A percentile compares a stretch with the other conserved stretches of the same genome.
Conservation (phyloP, 2,329 filamentous ascomycete species). For the Arthrinium puccinioides region DNA sequence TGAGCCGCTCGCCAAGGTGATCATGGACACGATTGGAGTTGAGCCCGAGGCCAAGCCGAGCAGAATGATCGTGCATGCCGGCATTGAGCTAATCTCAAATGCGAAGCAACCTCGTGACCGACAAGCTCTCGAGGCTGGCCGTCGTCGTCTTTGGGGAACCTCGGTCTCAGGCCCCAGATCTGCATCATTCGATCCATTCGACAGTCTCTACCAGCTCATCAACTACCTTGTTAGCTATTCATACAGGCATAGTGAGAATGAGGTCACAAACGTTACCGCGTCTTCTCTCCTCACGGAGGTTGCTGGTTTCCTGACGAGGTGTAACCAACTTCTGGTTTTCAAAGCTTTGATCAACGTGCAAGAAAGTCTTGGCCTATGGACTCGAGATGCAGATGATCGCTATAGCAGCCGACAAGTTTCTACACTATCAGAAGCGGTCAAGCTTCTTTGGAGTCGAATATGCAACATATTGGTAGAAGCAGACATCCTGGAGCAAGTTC, state of each 20-base stretch:
- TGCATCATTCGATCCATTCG: constrained; percentile 52
- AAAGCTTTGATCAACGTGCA: constrained; percentile 55
- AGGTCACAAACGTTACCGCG: constrained; percentile 28
- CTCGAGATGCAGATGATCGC: constrained; percentile 47
- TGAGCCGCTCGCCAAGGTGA: constrained; percentile 59
- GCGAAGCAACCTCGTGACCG: constrained; percentile 52
- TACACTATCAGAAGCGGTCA: constrained; percentile 36
- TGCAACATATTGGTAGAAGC: constrained; percentile 30
- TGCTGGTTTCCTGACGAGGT: constrained; percentile 42
- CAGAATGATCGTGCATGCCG: constrained; percentile 24
- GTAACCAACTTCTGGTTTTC: constrained; percentile 40
- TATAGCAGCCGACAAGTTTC: constrained; percentile 33
- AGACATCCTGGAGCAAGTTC: constrained; percentile 29
- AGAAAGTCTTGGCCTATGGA: constrained; percentile 53
- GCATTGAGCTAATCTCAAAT: constrained; percentile 34
- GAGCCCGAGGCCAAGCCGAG: constrained; percentile 11
- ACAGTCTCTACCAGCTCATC: constrained; percentile 57
- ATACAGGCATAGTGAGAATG: constrained; percentile 40
- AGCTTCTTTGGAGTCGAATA: constrained; percentile 43
- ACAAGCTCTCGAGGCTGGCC: constrained; percentile 57
- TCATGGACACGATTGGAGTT: constrained; percentile 31
- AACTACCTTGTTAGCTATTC: constrained; percentile 42
- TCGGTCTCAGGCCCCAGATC: constrained; percentile 30
- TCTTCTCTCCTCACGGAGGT: constrained; percentile 46
- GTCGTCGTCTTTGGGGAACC: constrained; percentile 60